Evolutionary conservation across 768 basidiomycete genomes (phyloP).

Genomic region (Postia placenta): DNA sequence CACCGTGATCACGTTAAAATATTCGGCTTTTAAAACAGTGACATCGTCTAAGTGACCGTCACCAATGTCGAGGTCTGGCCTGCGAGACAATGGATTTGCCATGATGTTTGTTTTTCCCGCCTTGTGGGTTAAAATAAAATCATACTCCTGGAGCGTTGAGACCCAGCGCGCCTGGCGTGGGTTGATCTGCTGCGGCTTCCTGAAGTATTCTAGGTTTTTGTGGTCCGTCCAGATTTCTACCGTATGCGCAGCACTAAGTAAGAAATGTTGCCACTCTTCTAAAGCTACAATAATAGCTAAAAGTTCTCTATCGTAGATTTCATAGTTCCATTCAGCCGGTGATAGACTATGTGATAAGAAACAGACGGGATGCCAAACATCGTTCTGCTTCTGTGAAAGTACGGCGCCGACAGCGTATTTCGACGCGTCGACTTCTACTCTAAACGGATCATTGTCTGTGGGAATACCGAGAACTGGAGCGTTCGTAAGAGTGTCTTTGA

Average conservation of each 20-base stretch:
- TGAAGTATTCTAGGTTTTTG: slow-evolving; percentile 37
- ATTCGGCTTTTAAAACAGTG: too few relatives aligned
- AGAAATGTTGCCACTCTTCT: slow-evolving; percentile 27
- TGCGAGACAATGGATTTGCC: too few relatives aligned
- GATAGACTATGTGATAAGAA: slow-evolving; percentile 30
- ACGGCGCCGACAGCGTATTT: slow-evolving; percentile 13
- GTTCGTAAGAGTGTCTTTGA: slow-evolving; percentile 18
- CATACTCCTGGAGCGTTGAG: neutral
- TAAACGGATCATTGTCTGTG: slow-evolving; percentile 9
- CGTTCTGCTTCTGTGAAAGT: slow-evolving; percentile 8
- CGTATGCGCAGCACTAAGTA: slow-evolving; percentile 10
- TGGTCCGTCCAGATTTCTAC: slow-evolving; percentile 23
- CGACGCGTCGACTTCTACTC: slow-evolving; percentile 16
- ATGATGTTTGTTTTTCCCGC: too few relatives aligned
- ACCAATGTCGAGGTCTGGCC: too few relatives aligned
- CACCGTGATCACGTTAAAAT: too few relatives aligned
- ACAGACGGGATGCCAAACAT: slow-evolving; percentile 30
- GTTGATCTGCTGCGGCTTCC: slow-evolving; percentile 31
- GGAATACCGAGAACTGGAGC: slow-evolving; percentile 17
- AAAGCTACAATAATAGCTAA: slow-evolving; percentile 36
- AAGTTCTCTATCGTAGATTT: slow-evolving; percentile 42
- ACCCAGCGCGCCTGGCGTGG: slow-evolving; percentile 39
- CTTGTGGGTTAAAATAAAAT: neutral
- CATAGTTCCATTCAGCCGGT: slow-evolving; percentile 37
- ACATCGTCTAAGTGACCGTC: too few relatives aligned